A percentile compares a stretch with the other conserved stretches of the same genome.
Evolutionary conservation across 1,139 yeast species (phyloP).

Genomic region (Diutina neorugosa): DNA sequence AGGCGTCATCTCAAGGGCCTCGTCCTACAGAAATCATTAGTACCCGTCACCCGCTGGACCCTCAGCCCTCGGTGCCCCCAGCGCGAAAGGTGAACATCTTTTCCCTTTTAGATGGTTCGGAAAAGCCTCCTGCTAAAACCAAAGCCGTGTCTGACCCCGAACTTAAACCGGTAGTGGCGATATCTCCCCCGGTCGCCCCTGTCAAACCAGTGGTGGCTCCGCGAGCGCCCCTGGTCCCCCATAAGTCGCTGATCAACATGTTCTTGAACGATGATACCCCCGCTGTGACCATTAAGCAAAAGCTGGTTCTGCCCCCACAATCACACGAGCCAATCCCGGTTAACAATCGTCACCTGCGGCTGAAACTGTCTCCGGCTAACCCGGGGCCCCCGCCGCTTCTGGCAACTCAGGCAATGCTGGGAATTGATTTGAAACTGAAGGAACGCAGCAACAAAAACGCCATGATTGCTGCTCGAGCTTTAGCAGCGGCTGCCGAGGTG

Average conservation of each 20-base stretch:
- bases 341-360: neutral
- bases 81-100: neutral
- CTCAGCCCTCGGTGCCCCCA: neutral
- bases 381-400: neutral
- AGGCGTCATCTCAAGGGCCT: neutral
- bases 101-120: neutral
- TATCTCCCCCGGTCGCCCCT: neutral
- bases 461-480: conserved; percentile 57
- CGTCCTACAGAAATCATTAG: neutral
- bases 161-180: neutral
- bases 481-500: conserved; percentile 60
- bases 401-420: conserved; percentile 11
- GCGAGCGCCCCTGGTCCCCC: neutral
- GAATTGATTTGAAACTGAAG: conserved; percentile 25
- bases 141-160: neutral
- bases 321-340: neutral
- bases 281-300: neutral
- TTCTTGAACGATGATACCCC: neutral
- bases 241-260: neutral
- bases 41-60: neutral
- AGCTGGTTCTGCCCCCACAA: neutral
- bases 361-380: conserved; percentile 1
- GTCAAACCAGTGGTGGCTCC: neutral
- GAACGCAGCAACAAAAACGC: conserved; percentile 35
- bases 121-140: neutral